Conservation (phyloP, 306 rosid genomes). For the Casuarina glauca region DNA sequence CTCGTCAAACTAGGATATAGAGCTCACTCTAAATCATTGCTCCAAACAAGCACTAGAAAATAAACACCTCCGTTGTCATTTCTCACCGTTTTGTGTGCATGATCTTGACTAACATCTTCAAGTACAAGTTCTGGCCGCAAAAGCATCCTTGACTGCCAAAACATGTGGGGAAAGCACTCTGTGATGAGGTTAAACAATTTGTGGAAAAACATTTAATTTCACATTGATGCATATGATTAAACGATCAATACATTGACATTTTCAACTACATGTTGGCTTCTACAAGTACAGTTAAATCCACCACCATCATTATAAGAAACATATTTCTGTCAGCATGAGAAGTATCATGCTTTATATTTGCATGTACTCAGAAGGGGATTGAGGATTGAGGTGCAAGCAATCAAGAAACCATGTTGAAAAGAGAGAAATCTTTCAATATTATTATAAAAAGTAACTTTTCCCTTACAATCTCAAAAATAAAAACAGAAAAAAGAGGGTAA, state of each 20-base stretch:
- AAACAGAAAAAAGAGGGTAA: neutral
- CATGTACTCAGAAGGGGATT: neutral
- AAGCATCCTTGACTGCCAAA: constrained; percentile 78
- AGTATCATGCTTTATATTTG: neutral
- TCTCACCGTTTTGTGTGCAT: constrained; percentile 92
- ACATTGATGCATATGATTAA: neutral
- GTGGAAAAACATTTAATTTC: neutral
- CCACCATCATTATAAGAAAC: neutral
- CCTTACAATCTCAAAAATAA: neutral
- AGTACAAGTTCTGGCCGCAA: constrained; percentile 89
- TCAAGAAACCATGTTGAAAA: neutral
- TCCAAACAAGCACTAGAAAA: neutral
- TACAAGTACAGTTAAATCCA: neutral
- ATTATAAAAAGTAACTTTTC: neutral
- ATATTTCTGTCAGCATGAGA: neutral
- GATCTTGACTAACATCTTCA: constrained; percentile 98
- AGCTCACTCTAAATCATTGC: neutral
- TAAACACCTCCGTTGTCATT: neutral
- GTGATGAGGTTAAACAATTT: neutral
- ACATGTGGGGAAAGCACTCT: neutral
- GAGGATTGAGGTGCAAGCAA: neutral
- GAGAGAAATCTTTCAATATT: too few species aligned
- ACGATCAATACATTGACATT: neutral
- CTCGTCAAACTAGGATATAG: neutral
- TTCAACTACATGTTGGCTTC: neutral